Base-by-base conservation (phyloP, 2,329 filamentous ascomycete species). In the Sporothrix pseudoabietina region DNA sequence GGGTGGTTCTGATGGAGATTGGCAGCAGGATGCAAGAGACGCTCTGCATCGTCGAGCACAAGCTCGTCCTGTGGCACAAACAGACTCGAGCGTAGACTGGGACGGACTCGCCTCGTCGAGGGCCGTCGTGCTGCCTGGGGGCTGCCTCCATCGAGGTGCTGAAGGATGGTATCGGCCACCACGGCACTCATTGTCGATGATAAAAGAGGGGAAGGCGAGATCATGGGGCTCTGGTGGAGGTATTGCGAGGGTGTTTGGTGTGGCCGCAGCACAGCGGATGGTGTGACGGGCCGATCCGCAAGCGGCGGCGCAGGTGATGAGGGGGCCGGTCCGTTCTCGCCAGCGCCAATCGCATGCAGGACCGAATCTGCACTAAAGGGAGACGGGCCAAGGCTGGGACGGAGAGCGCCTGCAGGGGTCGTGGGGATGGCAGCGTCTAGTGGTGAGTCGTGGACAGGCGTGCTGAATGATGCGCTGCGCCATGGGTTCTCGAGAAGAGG, bases 181-280 rank as follows among this genome's bases (percentile, higher is more conserved):
- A 88, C 87, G 0, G 86, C 86, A 22, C 84, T 87, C 52, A 90
- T 85, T 1, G 88, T 89, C 0, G 87, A 88, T 1, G 87, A 88
- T 47, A 89, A 41, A 47, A 77, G 82, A 0, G 88, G 88, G 0
- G 87, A 89, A 12, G 88, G 87, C 2, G 87, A 89, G 74, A 89
- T 87, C 52, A 89, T 84, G 1, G 85, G 83, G 44, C 84, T 84
- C 39, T 83, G 80, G 75, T 80, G 83, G 68, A 39, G 30, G 73
- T 72, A 72, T 49, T 71, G 47, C 16, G 52, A 52, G 30, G 52
- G 30, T 19, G 72, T 44, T 19, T 49, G 55, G 26, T 63, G 57
- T 2, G 70, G 32, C 12, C 61, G 79, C 75, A 75, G 77, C 57
- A 77, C 78, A 71, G 74, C 44, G 22, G 71, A 76, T 10, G 77